Evolutionary conservation across 2,329 filamentous ascomycete genomes (phyloP).

Genomic region (Exophiala phaeomuriformis): DNA sequence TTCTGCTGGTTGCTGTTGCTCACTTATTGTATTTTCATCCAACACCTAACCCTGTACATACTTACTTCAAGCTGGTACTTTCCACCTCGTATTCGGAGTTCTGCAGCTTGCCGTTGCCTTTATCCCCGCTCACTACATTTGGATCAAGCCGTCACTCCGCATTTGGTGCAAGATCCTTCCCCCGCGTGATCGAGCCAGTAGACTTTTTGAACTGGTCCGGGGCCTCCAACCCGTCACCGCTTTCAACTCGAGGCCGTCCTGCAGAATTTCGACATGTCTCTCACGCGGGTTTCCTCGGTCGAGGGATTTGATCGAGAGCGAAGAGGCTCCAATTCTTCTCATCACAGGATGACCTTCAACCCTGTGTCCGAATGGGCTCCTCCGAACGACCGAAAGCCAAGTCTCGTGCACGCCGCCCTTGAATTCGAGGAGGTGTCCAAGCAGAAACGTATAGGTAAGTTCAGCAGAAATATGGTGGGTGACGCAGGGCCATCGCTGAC

Average conservation of each 20-base stretch:
- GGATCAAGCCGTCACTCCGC: conserved; percentile 8
- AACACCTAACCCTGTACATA: not conserved
- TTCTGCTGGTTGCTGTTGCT: too few relatives aligned
- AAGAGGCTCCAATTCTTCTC: conserved; percentile 32
- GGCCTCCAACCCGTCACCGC: conserved; percentile 1
- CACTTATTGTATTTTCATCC: not conserved
- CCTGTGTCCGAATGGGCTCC: conserved; percentile 37
- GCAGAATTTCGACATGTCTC: conserved; percentile 33
- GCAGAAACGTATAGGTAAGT: conserved; percentile 47
- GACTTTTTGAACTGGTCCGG: not conserved
- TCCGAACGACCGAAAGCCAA: conserved; percentile 28
- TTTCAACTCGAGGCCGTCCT: not conserved
- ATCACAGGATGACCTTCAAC: conserved; percentile 37
- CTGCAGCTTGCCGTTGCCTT: not conserved
- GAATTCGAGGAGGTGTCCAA: conserved; percentile 43
- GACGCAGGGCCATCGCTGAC: conserved; percentile 10
- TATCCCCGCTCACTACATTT: not conserved
- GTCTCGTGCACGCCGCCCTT: conserved; percentile 18
- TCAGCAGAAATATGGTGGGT: not conserved
- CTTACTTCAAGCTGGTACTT: not conserved
- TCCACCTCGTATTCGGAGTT: not conserved
- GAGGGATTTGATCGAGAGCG: conserved; percentile 37
- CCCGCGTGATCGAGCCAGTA: not conserved
- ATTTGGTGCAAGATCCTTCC: conserved; percentile 9
- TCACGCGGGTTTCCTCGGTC: conserved; percentile 38